Evolutionary conservation across 2,329 filamentous ascomycete genomes (phyloP).

Genomic region (Talaromyces sp.): DNA sequence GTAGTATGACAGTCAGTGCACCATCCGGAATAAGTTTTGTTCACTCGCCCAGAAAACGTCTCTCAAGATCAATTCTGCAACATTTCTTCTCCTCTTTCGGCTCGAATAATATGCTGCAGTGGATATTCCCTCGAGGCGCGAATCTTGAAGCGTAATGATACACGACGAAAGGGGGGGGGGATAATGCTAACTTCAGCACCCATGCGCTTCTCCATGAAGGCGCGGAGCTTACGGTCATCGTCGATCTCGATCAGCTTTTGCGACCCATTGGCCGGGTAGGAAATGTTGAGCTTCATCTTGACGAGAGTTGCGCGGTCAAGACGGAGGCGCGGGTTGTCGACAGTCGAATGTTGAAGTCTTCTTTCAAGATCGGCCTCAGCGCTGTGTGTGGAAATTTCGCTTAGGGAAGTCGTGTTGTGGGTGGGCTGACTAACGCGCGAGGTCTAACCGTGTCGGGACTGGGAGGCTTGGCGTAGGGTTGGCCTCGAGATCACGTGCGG

Average conservation of each 20-base stretch:
- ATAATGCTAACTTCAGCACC: slow-evolving; percentile 48
- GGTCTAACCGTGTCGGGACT: slow-evolving; percentile 21
- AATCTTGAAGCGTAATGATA: neutral
- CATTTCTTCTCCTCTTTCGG: slow-evolving; percentile 10
- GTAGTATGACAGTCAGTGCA: slow-evolving; percentile 20
- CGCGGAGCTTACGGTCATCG: slow-evolving; percentile 97
- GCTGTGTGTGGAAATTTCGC: slow-evolving; percentile 21
- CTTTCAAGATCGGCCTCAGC: slow-evolving; percentile 26
- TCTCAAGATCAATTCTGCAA: slow-evolving; percentile 12
- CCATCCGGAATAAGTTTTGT: neutral
- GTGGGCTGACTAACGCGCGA: slow-evolving; percentile 28
- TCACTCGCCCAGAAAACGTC: neutral
- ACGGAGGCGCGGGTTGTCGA: slow-evolving; percentile 43
- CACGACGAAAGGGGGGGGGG: slow-evolving; percentile 17
- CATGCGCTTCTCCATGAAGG: slow-evolving; percentile 98
- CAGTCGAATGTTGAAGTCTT: slow-evolving; percentile 24
- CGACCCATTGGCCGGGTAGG: slow-evolving; percentile 97
- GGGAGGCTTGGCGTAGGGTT: slow-evolving; percentile 21
- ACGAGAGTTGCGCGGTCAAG: slow-evolving; percentile 45
- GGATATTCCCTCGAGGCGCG: slow-evolving; percentile 9
- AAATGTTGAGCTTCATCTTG: slow-evolving; percentile 75
- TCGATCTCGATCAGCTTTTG: slow-evolving; percentile 99
- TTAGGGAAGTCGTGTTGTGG: slow-evolving; percentile 19
- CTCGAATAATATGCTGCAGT: neutral
- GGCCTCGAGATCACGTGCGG: slow-evolving; percentile 15